Conservation (phyloP, 2,329 filamentous ascomycete genomes). For the Phoma sp. region DNA sequence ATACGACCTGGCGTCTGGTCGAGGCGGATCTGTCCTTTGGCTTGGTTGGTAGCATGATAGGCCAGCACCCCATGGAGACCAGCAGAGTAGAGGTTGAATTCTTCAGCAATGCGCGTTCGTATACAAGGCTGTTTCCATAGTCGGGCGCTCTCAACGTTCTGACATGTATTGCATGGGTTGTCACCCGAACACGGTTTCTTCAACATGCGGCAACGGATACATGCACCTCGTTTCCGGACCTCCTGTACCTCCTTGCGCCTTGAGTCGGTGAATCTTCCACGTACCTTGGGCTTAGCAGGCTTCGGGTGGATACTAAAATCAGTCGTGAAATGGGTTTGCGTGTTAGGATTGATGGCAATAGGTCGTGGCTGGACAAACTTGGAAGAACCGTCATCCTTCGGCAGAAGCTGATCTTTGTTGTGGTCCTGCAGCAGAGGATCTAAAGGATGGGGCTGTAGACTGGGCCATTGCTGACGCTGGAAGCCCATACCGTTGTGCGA, state of each 20-base stretch:
- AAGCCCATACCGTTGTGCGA: constrained; percentile 39
- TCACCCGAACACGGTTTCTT: constrained; percentile 69
- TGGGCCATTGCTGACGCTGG: constrained; percentile 42
- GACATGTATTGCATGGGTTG: constrained; percentile 64
- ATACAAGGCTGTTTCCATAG: constrained; percentile 67
- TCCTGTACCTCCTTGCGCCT: constrained; percentile 65
- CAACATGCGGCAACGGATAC: constrained; percentile 67
- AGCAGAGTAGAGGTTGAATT: constrained; percentile 63
- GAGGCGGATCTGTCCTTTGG: constrained; percentile 57
- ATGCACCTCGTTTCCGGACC: constrained; percentile 65
- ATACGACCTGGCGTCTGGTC: constrained; percentile 58
- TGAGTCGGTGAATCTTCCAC: constrained; percentile 62
- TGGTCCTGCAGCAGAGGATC: constrained; percentile 47
- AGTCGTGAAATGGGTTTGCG: constrained; percentile 47
- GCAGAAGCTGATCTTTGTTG: constrained; percentile 32
- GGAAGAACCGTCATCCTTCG: constrained; percentile 27
- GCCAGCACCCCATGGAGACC: constrained; percentile 60
- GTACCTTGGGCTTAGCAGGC: constrained; percentile 54
- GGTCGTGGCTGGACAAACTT: constrained; percentile 43
- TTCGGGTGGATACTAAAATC: constrained; percentile 50
- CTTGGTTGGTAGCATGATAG: constrained; percentile 57
- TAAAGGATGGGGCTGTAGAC: constrained; percentile 35
- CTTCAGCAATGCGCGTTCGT: constrained; percentile 63
- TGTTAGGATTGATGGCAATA: constrained; percentile 47
- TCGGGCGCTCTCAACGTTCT: constrained; percentile 64